Evolutionary conservation across 805 yeast genomes (phyloP), one percentile per base, ranked within the genome.

Genomic region (Yarrowia sp.): DNA sequence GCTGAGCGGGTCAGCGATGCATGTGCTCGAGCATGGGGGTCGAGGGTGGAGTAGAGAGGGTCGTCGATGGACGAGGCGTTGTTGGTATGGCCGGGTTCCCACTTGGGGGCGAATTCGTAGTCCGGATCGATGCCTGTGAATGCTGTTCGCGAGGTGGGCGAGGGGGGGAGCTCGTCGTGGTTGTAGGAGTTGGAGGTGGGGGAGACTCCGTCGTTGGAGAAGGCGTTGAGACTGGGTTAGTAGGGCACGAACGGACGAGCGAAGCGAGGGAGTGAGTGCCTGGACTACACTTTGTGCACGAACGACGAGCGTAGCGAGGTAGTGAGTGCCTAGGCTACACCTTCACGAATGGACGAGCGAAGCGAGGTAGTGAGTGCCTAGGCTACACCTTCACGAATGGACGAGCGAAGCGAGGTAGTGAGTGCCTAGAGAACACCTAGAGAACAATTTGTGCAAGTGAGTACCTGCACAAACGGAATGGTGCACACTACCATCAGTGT

Each of bases 181-280:
- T 55, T 41, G 47, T 55, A 55, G 3, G 61, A 31, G 61, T 41
- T 41, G 28, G 61, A 55, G n/a, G 61, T 55, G 28, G 61, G 61
- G 47, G 61, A 55, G 17, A 55, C 61, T 55, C 61, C 61, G 36
- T 41, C 61, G 38, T 55, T 55, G 61, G 61, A 55, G 61, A 55
- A 55, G 28, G 61, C 61, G 61, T 55, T 55, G 13, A 55, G 36
- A 17, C 61, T 55, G 17, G n/a, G 61, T 55, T 55, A 55, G 61
- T 17, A 28, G 4, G 4, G 45, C 10, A 17, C 8, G 17, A 8
- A 7, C 8, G 38, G 13, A 35, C 38, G 8, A 35, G 38, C 8
- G 8, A 11, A 35, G 38, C 8, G 2, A 11, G 10, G 6, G 38
- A 35, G 38, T 35, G 38, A n/a, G 38, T 35, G 28, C 28, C n/a